These are phyloP conservation scores for Trichoderma pleuroti DNA, from an alignment of 2,329 filamentous ascomycete species.

Conservation along the genomic window DNA sequence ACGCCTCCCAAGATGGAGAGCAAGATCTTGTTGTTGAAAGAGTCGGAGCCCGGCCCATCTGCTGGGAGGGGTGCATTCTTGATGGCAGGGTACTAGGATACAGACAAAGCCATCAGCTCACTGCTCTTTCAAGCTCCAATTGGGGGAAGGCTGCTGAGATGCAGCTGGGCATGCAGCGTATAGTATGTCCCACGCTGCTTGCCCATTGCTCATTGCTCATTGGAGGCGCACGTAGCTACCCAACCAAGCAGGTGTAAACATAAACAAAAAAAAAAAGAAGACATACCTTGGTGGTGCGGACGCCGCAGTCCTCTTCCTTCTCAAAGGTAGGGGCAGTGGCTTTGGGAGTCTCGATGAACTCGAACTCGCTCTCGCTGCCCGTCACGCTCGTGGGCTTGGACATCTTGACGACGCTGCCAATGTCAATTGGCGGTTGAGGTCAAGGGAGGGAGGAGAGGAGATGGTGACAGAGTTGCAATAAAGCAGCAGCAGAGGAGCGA, in stretches of 20 bases:
- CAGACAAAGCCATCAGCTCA: not conserved
- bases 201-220: not conserved
- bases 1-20: conserved; percentile 65
- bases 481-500: not conserved
- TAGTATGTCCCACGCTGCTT: not conserved
- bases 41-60: conserved; percentile 77
- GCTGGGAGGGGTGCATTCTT: conserved; percentile 92
- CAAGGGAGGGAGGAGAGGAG: not conserved
- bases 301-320: conserved; percentile 57
- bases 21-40: conserved; percentile 81
- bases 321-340: conserved; percentile 58
- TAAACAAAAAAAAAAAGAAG: not conserved
- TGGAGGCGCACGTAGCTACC: not conserved
- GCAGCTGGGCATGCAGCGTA: not conserved
- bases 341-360: conserved; percentile 43
- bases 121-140: not conserved
- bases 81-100: conserved; percentile 58
- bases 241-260: not conserved
- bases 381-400: conserved; percentile 33
- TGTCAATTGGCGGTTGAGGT: conserved; percentile 26
- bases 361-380: conserved; percentile 38
- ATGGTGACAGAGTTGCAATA: conserved; percentile 12
- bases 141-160: not conserved
- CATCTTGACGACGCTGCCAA: conserved; percentile 31
- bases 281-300: conserved; percentile 39